Conservation (phyloP, 805 yeast genomes). For the Millerozyma acaciae region DNA sequence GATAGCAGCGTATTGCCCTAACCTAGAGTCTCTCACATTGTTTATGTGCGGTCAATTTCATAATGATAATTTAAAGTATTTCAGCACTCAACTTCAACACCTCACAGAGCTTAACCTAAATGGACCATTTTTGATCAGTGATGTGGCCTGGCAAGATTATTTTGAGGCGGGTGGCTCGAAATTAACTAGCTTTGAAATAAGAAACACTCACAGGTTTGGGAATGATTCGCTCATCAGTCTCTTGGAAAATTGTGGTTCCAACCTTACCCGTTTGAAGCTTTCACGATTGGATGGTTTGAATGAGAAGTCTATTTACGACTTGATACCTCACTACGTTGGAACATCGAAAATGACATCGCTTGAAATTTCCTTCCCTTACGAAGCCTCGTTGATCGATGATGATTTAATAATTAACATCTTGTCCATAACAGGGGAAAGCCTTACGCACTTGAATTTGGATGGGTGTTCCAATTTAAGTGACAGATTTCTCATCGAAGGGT, state of each 20-base stretch:
- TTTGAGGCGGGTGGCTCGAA: slow-evolving; percentile 56
- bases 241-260: slow-evolving; percentile 52
- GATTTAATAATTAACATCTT: slow-evolving; percentile 60
- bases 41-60: slow-evolving; percentile 93
- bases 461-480: slow-evolving; percentile 78
- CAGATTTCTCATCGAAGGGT: slow-evolving; percentile 50
- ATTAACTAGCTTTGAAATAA: slow-evolving; percentile 56
- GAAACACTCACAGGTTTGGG: slow-evolving; percentile 81
- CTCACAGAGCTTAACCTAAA: slow-evolving; percentile 62
- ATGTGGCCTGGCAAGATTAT: slow-evolving; percentile 70
- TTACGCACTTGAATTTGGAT: slow-evolving; percentile 57
- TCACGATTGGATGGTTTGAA: slow-evolving; percentile 71
- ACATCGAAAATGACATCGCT: slow-evolving; percentile 47
- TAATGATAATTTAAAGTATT: slow-evolving; percentile 67
- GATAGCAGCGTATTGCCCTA: slow-evolving; percentile 77
- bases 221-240: slow-evolving; percentile 61
- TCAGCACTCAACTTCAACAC: slow-evolving; percentile 52
- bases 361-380: slow-evolving; percentile 65
- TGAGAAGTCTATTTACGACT: slow-evolving; percentile 51
- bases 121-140: slow-evolving; percentile 86
- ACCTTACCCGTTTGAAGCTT: slow-evolving; percentile 54
- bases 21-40: slow-evolving; percentile 58
- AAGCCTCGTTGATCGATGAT: slow-evolving; percentile 64
- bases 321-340: slow-evolving; percentile 59
- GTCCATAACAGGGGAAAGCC: slow-evolving; percentile 56